Evolutionary conservation across 306 rosid species (phyloP).

Genomic region (Inga oerstediana): DNA sequence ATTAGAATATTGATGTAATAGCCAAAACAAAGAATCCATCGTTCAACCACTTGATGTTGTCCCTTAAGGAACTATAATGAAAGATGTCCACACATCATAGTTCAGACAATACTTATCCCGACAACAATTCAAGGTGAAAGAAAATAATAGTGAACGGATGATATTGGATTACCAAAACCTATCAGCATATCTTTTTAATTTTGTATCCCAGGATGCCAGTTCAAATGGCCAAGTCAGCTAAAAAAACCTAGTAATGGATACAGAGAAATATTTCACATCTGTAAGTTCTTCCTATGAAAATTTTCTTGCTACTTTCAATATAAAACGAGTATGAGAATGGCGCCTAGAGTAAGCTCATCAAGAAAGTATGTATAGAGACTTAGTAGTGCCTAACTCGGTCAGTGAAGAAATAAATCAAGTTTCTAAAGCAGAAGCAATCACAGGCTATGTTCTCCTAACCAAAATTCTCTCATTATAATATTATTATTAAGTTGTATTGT

Average conservation of each 20-base stretch:
- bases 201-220: background rate
- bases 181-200: too few relatives aligned
- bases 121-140: background rate
- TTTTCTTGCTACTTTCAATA: too few relatives aligned
- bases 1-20: too few relatives aligned
- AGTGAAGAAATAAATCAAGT: background rate
- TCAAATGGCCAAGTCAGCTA: background rate
- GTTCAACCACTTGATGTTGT: background rate
- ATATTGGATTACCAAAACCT: too few relatives aligned
- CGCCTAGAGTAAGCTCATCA: background rate
- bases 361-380: background rate
- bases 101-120: background rate
- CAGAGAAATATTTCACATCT: too few relatives aligned
- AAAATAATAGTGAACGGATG: too few relatives aligned
- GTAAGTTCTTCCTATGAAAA: too few relatives aligned
- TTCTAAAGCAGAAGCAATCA: background rate
- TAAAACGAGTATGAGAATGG: too few relatives aligned
- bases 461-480: background rate
- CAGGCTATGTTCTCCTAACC: background rate
- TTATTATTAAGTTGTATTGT: too few relatives aligned
- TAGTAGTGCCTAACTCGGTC: background rate
- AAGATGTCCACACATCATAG: background rate
- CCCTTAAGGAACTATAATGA: background rate
- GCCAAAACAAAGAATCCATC: background rate
- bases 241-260: too few relatives aligned